Evolutionary conservation across 768 basidiomycete species (phyloP), one percentile per base, ranked within the genome.

Genomic region (Rhodotorula sphaerocarpa): DNA sequence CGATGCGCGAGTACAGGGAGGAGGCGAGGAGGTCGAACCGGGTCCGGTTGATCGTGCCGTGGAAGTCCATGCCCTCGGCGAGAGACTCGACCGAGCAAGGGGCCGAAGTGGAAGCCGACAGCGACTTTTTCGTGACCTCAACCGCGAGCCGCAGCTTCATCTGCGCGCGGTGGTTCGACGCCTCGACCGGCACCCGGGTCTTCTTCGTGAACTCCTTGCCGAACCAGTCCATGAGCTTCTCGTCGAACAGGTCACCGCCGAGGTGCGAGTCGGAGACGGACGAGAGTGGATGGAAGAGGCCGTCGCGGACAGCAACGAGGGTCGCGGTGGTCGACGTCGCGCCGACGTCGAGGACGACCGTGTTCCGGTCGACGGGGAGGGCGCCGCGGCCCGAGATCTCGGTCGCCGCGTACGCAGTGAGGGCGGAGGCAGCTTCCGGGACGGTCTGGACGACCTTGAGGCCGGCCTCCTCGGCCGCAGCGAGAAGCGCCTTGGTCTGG

Each of bases 121-220:
- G 80, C 0, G 90, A 90, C 68, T 91, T 84, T 77, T 96, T 99
- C 33, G 90, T 93, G 74, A 90, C 86, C 74, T 96, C 91, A 58
- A 95, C 83, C 11, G 91, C 90, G 27, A 97, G 83, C 15, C 86
- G 82, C 31, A 99, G 83, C 73, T 92, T 93, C n/a, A 90, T 88
- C 72, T 90, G 86, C 1, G 92, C 88, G 28, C 95, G 87, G 71
- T 83, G 80, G 76, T 91, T 87, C 36, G 79, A 78, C 23, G 78
- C 80, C 14, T 80, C 76, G 46, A 95, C 79, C 0, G 84, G 77
- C 28, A 82, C 81, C 75, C 88, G 90, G 23, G 86, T 91, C 79
- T 95, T 99, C 78, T 96, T 97, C 53, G 87, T 88, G 76, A 99
- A 99, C 67, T 99, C 93, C 73, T 90, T 84, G 56, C 87, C 84